Evolutionary conservation across 495 filamentous ascomycete species (phyloP).

Genomic region (Apiosordaria backusii): DNA sequence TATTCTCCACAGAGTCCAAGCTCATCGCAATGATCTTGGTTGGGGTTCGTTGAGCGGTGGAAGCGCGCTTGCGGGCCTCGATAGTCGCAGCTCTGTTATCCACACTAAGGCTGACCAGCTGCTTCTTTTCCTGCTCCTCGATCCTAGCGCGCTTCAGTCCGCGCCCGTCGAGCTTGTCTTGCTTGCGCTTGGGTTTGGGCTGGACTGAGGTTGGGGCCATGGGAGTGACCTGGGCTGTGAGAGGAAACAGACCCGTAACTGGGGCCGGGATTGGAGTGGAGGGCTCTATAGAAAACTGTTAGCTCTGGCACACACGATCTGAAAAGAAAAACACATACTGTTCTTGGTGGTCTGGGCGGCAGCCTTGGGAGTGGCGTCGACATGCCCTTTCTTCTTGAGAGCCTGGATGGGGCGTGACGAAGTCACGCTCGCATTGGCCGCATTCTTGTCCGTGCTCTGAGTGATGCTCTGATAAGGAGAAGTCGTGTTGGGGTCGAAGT

Average conservation of each 20-base stretch:
- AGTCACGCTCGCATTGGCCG: not conserved
- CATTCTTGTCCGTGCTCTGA: no score
- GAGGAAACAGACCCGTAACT: not conserved
- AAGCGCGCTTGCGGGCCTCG: not conserved
- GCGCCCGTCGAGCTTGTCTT: not conserved
- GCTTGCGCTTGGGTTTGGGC: not conserved
- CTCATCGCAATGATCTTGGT: not conserved
- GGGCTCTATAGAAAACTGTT: not conserved
- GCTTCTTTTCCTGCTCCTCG: not conserved
- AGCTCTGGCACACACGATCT: not conserved
- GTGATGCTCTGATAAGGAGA: no score
- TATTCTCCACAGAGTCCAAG: not conserved
- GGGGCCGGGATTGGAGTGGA: not conserved
- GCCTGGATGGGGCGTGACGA: not conserved
- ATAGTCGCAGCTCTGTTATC: not conserved
- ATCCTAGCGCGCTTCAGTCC: not conserved
- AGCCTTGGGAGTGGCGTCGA: no score
- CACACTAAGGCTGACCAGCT: not conserved
- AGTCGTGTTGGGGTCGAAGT: not conserved
- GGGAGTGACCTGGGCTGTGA: not conserved
- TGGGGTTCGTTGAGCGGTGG: not conserved
- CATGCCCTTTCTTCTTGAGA: not conserved
- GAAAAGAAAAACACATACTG: not conserved
- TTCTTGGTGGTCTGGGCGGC: not conserved
- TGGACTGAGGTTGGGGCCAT: not conserved